A percentile compares a stretch with the other conserved stretches of the same genome.
Evolutionary conservation across 2,329 filamentous ascomycete species (phyloP).

Genomic region (Purpureocillium takamizusanense): DNA sequence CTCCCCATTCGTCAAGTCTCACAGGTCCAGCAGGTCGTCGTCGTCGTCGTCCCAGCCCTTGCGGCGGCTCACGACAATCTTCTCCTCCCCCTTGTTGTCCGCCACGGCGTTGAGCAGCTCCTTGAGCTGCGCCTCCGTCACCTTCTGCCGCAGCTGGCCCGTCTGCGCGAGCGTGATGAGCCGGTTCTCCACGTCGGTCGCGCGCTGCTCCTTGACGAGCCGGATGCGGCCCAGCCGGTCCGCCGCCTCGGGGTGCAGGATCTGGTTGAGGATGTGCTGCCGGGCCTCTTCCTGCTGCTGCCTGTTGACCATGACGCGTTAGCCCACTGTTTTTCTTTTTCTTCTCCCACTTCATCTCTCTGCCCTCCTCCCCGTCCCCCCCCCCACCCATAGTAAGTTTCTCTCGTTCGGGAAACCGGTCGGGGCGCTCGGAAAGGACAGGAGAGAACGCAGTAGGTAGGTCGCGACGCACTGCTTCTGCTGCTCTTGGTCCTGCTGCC

Average conservation of each 20-base stretch:
- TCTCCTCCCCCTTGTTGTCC: constrained; percentile 69
- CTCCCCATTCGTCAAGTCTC: no score
- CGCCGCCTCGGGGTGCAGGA: constrained; percentile 86
- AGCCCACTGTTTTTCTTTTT: no score
- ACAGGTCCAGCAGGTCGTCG: constrained; percentile 62
- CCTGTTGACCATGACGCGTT: no score
- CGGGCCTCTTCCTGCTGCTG: constrained; percentile 57
- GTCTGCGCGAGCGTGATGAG: constrained; percentile 85
- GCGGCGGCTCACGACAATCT: constrained; percentile 77
- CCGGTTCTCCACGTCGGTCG: constrained; percentile 82
- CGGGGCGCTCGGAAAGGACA: not conserved
- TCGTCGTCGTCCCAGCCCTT: constrained; percentile 83
- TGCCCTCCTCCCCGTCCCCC: no score
- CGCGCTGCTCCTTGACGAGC: constrained; percentile 87
- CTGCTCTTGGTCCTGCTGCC: constrained; percentile 49
- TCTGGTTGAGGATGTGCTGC: constrained; percentile 73
- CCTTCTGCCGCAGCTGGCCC: constrained; percentile 78
- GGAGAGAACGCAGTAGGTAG: no score
- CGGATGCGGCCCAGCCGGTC: constrained; percentile 91
- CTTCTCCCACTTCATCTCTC: no score
- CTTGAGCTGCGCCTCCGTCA: constrained; percentile 90
- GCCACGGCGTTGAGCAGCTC: constrained; percentile 78
- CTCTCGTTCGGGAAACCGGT: no score
- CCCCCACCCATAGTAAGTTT: no score
- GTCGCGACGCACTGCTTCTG: constrained; percentile 34